phyloP scores from a whole-genome alignment of 2,329 filamentous ascomycete species.

The Podosphaera fusca region DNA sequence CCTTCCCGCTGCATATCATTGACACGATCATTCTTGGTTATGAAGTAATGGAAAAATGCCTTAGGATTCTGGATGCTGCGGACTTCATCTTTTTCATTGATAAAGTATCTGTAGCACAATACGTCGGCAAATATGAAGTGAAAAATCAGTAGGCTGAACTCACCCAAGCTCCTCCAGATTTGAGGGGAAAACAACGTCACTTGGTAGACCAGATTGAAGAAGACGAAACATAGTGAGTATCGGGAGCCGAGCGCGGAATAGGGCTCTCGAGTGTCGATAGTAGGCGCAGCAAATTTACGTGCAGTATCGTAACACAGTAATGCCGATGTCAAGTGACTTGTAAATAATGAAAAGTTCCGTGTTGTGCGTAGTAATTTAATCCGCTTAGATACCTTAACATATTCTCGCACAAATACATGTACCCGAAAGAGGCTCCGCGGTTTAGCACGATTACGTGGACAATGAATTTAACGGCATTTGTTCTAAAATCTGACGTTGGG shows the following conservation, averaged over 20 bases:
- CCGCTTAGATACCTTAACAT: too few relatives aligned
- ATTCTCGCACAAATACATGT: too few relatives aligned
- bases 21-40: conserved; percentile 49
- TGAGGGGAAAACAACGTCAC: conserved; percentile 40
- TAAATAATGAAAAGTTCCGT: too few relatives aligned
- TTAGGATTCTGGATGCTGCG: conserved; percentile 44
- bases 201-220: conserved; percentile 41
- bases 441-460: too few relatives aligned
- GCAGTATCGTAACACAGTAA: too few relatives aligned
- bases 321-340: too few relatives aligned
- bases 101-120: conserved; percentile 38
- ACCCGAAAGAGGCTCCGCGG: too few relatives aligned
- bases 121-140: not conserved
- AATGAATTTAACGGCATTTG: too few relatives aligned
- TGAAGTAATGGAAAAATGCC: conserved; percentile 50
- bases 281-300: too few relatives aligned
- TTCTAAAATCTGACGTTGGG: too few relatives aligned
- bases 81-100: conserved; percentile 55
- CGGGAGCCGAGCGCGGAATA: not conserved
- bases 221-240: conserved; percentile 47
- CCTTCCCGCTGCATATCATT: conserved; percentile 54
- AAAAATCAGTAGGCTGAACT: conserved; percentile 7
- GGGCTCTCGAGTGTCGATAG: too few relatives aligned
- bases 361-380: too few relatives aligned
- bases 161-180: conserved; percentile 54